Base-by-base conservation (phyloP, 1,284 basidiomycete species). In the Trichosporon inkin region DNA sequence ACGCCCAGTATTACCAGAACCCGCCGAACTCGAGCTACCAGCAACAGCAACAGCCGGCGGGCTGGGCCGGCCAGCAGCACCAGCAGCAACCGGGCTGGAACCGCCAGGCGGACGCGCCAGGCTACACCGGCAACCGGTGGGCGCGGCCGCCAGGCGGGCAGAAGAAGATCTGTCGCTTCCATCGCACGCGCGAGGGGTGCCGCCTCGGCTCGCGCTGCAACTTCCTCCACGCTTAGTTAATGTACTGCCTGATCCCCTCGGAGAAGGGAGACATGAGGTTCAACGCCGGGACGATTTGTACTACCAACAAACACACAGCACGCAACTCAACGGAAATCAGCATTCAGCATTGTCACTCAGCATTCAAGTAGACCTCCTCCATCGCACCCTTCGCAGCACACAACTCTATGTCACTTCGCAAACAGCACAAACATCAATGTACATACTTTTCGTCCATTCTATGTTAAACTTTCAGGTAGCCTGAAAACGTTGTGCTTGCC, bases 1-100 rank as follows among this genome's bases (percentile, higher is more conserved):
- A 49, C 44, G 44, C 44, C 10, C 44, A 49, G 44, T 49, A 49
- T 24, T 49, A 49, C 44, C 22, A 49, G 24, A 49, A 28, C 16
- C 44, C 44, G 16, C 44, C 44, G 2, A 19, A 6, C 44, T 6
- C 24, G 28, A 2, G 44, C 44, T 32, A 22, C 44, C 11, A 24
- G 28, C 28, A 32, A 8, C 44, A 49, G 13, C 24, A 28, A 6
- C 44, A 49, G 44, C 36, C 36, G 28, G 28, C 5, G 4, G 28
- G 5, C 28, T 32, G 28, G 28, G 28, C 28, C 4, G 28, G 28
- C 16, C 44, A 49, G 22, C 44, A 49, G 10, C 24, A 49, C 10
- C 41, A 47, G 10, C 41, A 47, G 20, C 41, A 47, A 16, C 44
- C 44, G 16, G 44, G 44, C 16, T 49, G 44, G 44, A 49, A 49